phyloP scores from a whole-genome alignment of 2,329 filamentous ascomycete genomes.

The Acephala macrosclerotiorum region DNA sequence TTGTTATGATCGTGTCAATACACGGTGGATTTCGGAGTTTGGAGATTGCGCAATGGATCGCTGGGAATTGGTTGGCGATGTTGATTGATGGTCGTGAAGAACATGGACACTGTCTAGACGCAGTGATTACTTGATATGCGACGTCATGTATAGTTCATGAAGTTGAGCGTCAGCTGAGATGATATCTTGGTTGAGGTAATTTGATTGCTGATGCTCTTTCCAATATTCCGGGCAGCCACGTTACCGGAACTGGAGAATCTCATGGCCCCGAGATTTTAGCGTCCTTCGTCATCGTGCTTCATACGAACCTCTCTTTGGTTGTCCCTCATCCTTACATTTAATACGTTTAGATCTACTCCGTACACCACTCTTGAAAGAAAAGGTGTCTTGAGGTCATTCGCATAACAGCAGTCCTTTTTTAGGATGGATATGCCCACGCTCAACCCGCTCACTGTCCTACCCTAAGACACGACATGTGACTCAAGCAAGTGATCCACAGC shows the following conservation, averaged over 20 bases:
- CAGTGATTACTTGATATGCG: slow-evolving; percentile 11
- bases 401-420: background rate
- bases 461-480: background rate
- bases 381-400: background rate
- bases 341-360: background rate
- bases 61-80: slow-evolving; percentile 8
- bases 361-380: background rate
- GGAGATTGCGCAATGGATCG: slow-evolving; percentile 9
- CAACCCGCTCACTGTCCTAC: background rate
- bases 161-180: slow-evolving; percentile 19
- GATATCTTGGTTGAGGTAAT: slow-evolving; percentile 12
- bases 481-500: background rate
- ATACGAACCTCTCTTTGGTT: too few relatives aligned
- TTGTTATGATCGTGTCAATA: slow-evolving; percentile 34
- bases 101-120: slow-evolving; percentile 6
- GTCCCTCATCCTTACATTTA: too few relatives aligned
- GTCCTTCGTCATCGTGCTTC: too few relatives aligned
- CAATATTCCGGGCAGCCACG: slow-evolving; percentile 1
- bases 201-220: slow-evolving; percentile 2
- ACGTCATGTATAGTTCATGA: slow-evolving; percentile 4
- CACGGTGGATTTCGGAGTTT: background rate
- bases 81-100: slow-evolving; percentile 6
- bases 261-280: background rate
- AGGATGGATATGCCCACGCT: background rate
- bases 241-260: background rate